Conservation (phyloP, 2,329 filamentous ascomycete genomes). For the Penicillium sp. region DNA sequence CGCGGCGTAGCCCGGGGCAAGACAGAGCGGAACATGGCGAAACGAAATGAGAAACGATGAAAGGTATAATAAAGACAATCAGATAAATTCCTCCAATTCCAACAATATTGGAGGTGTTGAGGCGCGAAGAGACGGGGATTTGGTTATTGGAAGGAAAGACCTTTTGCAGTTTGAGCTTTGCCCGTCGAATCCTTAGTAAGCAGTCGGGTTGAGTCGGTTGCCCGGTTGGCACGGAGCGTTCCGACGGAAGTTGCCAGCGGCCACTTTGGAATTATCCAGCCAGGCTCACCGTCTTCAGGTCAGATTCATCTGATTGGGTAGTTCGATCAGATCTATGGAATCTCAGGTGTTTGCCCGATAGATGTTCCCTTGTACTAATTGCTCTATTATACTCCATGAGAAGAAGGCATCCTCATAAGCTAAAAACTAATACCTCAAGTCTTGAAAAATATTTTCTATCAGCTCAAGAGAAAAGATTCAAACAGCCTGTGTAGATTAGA, state of each 20-base stretch:
- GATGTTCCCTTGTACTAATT: too few relatives aligned
- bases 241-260: neutral
- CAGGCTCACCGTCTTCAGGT: neutral
- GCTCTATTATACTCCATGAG: too few relatives aligned
- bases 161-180: constrained; percentile 29
- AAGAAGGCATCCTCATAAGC: too few relatives aligned
- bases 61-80: constrained; percentile 20
- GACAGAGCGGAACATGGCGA: constrained; percentile 55
- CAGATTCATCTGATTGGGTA: too few relatives aligned
- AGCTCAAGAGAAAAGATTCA: too few relatives aligned
- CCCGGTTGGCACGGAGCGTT: neutral
- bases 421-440: too few relatives aligned
- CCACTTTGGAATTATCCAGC: neutral
- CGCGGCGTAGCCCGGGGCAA: constrained; percentile 53
- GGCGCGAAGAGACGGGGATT: constrained; percentile 19
- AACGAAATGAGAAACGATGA: constrained; percentile 28
- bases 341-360: too few relatives aligned
- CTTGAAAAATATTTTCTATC: too few relatives aligned
- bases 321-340: too few relatives aligned
- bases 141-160: constrained; percentile 23
- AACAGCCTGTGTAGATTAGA: too few relatives aligned
- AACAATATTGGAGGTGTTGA: constrained; percentile 19
- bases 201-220: constrained; percentile 23
- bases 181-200: constrained; percentile 20
- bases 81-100: constrained; percentile 29